Conservation (phyloP, 2,329 filamentous ascomycete genomes). For the Claviceps sp. region DNA sequence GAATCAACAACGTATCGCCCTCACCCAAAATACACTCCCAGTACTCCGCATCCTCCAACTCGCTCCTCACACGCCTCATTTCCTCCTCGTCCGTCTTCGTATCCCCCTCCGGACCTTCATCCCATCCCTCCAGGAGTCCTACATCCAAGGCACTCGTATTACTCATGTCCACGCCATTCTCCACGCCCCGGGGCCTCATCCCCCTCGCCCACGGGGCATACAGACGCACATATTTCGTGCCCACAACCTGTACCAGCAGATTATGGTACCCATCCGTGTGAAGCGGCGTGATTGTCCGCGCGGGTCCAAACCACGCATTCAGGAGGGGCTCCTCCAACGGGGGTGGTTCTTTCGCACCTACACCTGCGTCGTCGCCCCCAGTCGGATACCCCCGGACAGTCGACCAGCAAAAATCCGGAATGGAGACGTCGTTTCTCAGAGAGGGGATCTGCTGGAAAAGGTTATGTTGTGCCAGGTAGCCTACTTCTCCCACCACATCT, state of each 20-base stretch:
- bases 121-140: slow-evolving; percentile 52
- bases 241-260: slow-evolving; percentile 77
- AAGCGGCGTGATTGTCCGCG: slow-evolving; percentile 76
- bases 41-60: slow-evolving; percentile 48
- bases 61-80: slow-evolving; percentile 24
- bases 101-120: slow-evolving; percentile 18
- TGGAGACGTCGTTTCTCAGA: slow-evolving; percentile 59
- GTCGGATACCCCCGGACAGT: slow-evolving; percentile 43
- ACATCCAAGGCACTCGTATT: slow-evolving; percentile 80
- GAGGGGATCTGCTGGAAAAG: slow-evolving; percentile 71
- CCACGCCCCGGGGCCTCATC: slow-evolving; percentile 48
- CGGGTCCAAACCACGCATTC: slow-evolving; percentile 89
- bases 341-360: slow-evolving; percentile 7
- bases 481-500: slow-evolving; percentile 20
- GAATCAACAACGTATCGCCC: slow-evolving; percentile 80
- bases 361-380: background rate
- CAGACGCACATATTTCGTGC: slow-evolving; percentile 80
- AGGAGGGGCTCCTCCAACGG: slow-evolving; percentile 49
- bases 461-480: slow-evolving; percentile 87
- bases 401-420: slow-evolving; percentile 78
- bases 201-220: slow-evolving; percentile 55
- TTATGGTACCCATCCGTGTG: slow-evolving; percentile 95
- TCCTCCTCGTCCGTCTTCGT: background rate
- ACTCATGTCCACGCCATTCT: slow-evolving; percentile 73
- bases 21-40: slow-evolving; percentile 66